Conservation (phyloP, 768 basidiomycete species). For the Suillus cothurnatus region DNA sequence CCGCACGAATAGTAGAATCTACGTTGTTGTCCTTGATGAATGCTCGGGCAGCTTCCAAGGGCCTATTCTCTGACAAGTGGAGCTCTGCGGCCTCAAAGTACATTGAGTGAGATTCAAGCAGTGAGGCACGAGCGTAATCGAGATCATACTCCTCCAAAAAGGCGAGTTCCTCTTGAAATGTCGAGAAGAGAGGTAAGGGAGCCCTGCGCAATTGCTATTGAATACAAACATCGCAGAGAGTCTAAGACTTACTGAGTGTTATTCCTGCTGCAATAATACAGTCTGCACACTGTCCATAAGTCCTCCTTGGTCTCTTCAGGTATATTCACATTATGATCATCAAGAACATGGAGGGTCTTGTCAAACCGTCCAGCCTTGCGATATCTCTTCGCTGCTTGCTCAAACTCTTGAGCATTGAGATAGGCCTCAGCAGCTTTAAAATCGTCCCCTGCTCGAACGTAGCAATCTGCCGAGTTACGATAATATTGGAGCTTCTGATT, state of each 20-base stretch:
- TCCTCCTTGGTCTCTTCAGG: conserved; percentile 30
- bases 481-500: conserved; percentile 40
- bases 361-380: conserved; percentile 54
- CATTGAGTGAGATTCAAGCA: conserved; percentile 46
- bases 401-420: conserved; percentile 43
- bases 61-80: conserved; percentile 49
- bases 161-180: conserved; percentile 53
- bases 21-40: conserved; percentile 40
- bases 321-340: conserved; percentile 35
- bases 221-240: neutral
- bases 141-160: conserved; percentile 59
- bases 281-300: conserved; percentile 47
- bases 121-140: conserved; percentile 46
- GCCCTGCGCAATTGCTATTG: conserved; percentile 36
- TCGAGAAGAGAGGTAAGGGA: conserved; percentile 50
- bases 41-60: conserved; percentile 47
- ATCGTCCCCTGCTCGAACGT: conserved; percentile 40
- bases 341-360: conserved; percentile 51
- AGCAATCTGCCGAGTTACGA: conserved; percentile 49
- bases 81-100: conserved; percentile 54
- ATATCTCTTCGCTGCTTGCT: conserved; percentile 47
- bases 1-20: conserved; percentile 37
- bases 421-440: conserved; percentile 49
- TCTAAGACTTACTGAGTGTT: conserved; percentile 29
- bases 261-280: conserved; percentile 45